These are phyloP conservation scores for Trametes hirsuta DNA, from an alignment of 1,284 basidiomycete species.

Conservation along the genomic window DNA sequence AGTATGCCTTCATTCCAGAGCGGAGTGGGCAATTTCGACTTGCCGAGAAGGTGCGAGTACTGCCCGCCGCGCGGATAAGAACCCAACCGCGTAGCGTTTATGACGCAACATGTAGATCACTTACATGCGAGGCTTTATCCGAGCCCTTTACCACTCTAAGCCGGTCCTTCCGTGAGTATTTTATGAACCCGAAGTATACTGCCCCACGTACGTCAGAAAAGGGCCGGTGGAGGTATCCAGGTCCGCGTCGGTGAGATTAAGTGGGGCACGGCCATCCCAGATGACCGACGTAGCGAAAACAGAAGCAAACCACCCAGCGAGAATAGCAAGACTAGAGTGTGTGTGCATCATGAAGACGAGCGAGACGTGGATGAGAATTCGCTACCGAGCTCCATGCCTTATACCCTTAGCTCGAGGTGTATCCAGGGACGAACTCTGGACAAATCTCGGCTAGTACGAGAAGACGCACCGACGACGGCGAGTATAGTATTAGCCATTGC, in stretches of 20 bases:
- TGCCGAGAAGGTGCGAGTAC: slow-evolving; percentile 52
- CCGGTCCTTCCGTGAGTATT: not conserved
- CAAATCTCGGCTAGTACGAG: not conserved
- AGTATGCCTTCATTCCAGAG: slow-evolving; percentile 45
- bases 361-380: no score
- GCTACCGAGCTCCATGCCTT: not conserved
- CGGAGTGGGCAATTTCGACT: slow-evolving; percentile 45
- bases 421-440: not conserved
- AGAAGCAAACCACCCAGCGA: slow-evolving; percentile 11
- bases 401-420: not conserved
- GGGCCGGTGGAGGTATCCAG: slow-evolving; percentile 52
- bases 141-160: slow-evolving; percentile 55
- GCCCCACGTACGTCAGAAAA: slow-evolving; percentile 51
- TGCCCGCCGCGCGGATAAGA: slow-evolving; percentile 23
- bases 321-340: not conserved
- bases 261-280: slow-evolving; percentile 58
- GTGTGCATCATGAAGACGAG: not conserved
- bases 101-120: slow-evolving; percentile 15
- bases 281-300: slow-evolving; percentile 43
- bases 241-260: slow-evolving; percentile 43
- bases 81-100: not conserved
- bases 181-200: not conserved
- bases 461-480: not conserved
- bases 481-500: not conserved
- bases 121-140: slow-evolving; percentile 49